A percentile compares a stretch with the other conserved stretches of the same genome.
Conservation (phyloP, 495 filamentous ascomycete genomes). For the Penicillium tannophilum region DNA sequence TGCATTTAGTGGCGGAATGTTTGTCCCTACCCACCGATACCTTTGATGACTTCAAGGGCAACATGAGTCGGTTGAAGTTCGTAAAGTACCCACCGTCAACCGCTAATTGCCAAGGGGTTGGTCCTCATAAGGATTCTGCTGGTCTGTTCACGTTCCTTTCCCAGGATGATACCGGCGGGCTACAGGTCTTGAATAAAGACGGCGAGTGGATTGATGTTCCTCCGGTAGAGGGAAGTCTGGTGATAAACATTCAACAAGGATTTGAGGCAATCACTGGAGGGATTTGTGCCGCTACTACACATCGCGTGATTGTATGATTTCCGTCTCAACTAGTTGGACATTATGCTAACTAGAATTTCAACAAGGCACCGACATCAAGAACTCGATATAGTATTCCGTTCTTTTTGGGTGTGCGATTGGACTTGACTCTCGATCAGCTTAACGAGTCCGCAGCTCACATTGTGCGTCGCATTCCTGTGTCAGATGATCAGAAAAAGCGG, state of each 20-base stretch:
- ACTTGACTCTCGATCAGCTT: constrained; percentile 67
- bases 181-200: constrained; percentile 54
- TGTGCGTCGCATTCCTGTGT: constrained; percentile 36
- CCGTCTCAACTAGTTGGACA: background rate
- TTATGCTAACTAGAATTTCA: background rate
- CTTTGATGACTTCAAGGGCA: constrained; percentile 83
- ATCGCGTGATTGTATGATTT: constrained; percentile 62
- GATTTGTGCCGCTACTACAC: constrained; percentile 82
- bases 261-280: constrained; percentile 88
- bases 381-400: constrained; percentile 84
- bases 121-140: constrained; percentile 88
- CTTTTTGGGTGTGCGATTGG: constrained; percentile 84
- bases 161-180: constrained; percentile 55
- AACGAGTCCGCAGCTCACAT: constrained; percentile 42
- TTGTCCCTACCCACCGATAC: constrained; percentile 71
- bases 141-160: constrained; percentile 58
- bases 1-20: constrained; percentile 79
- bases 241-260: constrained; percentile 75
- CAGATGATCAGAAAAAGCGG: constrained; percentile 39
- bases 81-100: constrained; percentile 79
- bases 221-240: constrained; percentile 50
- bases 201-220: constrained; percentile 53
- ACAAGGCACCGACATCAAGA: constrained; percentile 36
- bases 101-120: constrained; percentile 73
- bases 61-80: constrained; percentile 89